Percentiles rank a stretch among this genome's conserved stretches.
These are phyloP conservation scores for Candolleomyces eurysporus DNA, from an alignment of 768 basidiomycete species.

Conservation along the genomic window DNA sequence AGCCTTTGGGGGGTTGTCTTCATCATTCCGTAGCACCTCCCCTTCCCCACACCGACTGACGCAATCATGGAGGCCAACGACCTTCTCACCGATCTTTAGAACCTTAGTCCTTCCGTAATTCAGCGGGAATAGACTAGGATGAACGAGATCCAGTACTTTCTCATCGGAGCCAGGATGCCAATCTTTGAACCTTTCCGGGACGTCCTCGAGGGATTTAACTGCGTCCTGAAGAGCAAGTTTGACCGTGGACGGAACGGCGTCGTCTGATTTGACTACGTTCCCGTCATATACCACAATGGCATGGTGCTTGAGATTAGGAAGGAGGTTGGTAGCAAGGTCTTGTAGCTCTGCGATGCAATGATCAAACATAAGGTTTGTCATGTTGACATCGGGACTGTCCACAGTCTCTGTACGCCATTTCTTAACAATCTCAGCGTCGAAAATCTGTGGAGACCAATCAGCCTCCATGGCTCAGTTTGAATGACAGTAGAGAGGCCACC, in stretches of 20 bases:
- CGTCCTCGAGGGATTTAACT: constrained; percentile 28
- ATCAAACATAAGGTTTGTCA: constrained; percentile 16
- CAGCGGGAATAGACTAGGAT: constrained; percentile 40
- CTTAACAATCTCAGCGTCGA: constrained; percentile 12
- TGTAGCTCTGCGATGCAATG: constrained; percentile 23
- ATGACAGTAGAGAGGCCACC: constrained; percentile 8
- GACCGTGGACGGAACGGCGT: constrained; percentile 20
- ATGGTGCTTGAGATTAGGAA: constrained; percentile 10
- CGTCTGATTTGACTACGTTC: constrained; percentile 26
- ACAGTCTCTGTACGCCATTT: constrained; percentile 18
- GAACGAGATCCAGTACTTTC: constrained; percentile 42
- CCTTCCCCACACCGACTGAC: constrained; percentile 16
- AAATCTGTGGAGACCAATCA: constrained; percentile 17
- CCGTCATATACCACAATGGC: constrained; percentile 17
- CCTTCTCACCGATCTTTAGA: neutral
- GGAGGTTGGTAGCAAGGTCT: constrained; percentile 13
- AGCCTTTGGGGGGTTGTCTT: neutral
- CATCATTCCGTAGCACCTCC: neutral
- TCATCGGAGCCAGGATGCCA: constrained; percentile 44
- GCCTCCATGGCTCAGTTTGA: constrained; percentile 4
- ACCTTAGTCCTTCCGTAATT: constrained; percentile 22
- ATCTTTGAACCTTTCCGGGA: constrained; percentile 32
- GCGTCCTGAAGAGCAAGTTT: constrained; percentile 17
- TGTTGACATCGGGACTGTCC: neutral
- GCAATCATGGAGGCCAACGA: constrained; percentile 13